A percentile compares a stretch with the other conserved stretches of the same genome.
Evolutionary conservation across 2,329 filamentous ascomycete species (phyloP).

Genomic region (Cladophialophora yegresii): DNA sequence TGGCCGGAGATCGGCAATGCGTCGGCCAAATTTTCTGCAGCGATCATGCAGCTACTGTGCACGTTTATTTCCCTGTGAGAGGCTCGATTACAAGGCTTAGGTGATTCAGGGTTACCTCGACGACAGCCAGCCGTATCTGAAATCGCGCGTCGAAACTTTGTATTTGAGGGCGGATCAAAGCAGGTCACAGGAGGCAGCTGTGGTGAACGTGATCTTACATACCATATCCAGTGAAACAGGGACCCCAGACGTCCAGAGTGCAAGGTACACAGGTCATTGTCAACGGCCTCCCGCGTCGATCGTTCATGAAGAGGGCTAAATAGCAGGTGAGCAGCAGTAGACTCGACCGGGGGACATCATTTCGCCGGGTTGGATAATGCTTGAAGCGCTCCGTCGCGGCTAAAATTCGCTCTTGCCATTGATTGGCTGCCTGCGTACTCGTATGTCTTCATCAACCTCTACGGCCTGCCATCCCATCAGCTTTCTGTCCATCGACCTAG

Average conservation of each 20-base stretch:
- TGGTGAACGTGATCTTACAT: not conserved
- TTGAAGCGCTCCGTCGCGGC: constrained; percentile 9
- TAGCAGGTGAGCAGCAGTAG: not conserved
- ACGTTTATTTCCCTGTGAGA: not conserved
- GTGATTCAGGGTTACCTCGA: not conserved
- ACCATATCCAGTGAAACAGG: not conserved
- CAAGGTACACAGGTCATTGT: not conserved
- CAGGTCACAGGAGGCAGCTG: not conserved
- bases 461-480: not conserved
- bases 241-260: not conserved
- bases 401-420: constrained; percentile 1
- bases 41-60: not conserved
- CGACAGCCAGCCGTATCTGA: not conserved
- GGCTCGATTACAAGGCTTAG: not conserved
- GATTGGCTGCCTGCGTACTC: not conserved
- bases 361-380: constrained; percentile 8
- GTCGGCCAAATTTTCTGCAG: constrained; percentile 1
- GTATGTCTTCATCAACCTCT: constrained; percentile 1
- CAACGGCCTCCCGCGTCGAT: not conserved
- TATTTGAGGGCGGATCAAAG: not conserved
- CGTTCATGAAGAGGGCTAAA: not conserved
- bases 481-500: not conserved
- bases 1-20: constrained; percentile 9
- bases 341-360: not conserved
- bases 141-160: not conserved